Percentiles rank a stretch among this genome's conserved stretches.
phyloP scores from a whole-genome alignment of 2,329 filamentous ascomycete genomes.

The Diaporthe velutina region DNA sequence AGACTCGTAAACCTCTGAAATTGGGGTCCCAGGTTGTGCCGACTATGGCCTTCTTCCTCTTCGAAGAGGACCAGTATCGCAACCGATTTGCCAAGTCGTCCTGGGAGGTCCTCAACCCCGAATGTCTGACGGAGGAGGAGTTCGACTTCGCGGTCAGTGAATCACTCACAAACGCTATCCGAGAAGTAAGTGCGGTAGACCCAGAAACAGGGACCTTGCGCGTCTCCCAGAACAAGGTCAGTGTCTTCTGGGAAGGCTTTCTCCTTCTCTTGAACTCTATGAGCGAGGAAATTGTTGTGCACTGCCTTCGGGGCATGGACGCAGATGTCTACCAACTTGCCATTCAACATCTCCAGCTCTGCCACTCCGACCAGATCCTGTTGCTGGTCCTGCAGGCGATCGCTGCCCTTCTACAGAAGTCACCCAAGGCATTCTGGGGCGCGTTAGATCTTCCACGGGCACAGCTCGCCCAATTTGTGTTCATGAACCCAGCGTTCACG shows the following conservation, averaged over 20 bases:
- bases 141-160: slow-evolving; percentile 91
- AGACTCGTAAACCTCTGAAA: slow-evolving; percentile 83
- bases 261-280: slow-evolving; percentile 80
- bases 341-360: slow-evolving; percentile 65
- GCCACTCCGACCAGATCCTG: slow-evolving; percentile 69
- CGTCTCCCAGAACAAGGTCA: slow-evolving; percentile 64
- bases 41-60: slow-evolving; percentile 87
- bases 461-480: slow-evolving; percentile 86
- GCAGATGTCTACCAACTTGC: slow-evolving; percentile 76
- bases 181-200: slow-evolving; percentile 30
- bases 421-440: slow-evolving; percentile 87
- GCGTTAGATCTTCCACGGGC: slow-evolving; percentile 85
- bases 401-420: slow-evolving; percentile 78
- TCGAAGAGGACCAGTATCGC: slow-evolving; percentile 75
- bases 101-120: slow-evolving; percentile 75
- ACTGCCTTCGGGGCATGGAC: slow-evolving; percentile 84
- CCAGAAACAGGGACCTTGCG: slow-evolving; percentile 15
- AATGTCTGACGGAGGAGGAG: slow-evolving; percentile 74
- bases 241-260: slow-evolving; percentile 84
- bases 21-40: slow-evolving; percentile 80
- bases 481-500: slow-evolving; percentile 77
- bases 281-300: slow-evolving; percentile 79
- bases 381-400: slow-evolving; percentile 79
- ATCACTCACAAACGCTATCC: slow-evolving; percentile 75
- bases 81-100: slow-evolving; percentile 76